Evolutionary conservation across 768 basidiomycete species (phyloP), one percentile per base, ranked within the genome.

Genomic region (Goffeauzyma gilvescens): DNA sequence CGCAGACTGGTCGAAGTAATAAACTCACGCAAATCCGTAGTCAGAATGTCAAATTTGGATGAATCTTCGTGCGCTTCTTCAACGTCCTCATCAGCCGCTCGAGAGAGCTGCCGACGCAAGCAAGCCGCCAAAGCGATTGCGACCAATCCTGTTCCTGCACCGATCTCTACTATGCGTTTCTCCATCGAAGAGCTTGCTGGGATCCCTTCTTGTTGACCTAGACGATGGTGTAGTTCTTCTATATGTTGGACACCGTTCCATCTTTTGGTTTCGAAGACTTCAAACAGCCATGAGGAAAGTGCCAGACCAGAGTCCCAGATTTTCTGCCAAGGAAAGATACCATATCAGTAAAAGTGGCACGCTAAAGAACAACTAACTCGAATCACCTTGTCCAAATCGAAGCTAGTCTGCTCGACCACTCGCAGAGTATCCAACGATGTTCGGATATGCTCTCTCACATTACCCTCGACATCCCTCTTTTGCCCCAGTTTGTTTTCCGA

Each of bases 281-380:
- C 30, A 46, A 72, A 66, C 4, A 90, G 66, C 81, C 81, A 87
- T 2, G 83, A 73, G 44, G 79, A 77, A 15, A 87, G 65, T 5
- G 81, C 85, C 35, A 90, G 70, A 2, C 87, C 87, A 32, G 85
- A 87, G 58, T 90, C 86, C 87, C 87, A 93, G 41, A 90, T 72
- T 84, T 90, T 90, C 87, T 90, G 66, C 25, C 54, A 18, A 4
- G 31, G 20, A 34, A 38, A n/a, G n/a, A n/a, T n/a, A 15, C 28
- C 18, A 13, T 21, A 44, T 22, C 17, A 15, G 32, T 8, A 17
- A 33, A 42, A 9, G 14, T 34, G 15, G 32, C 20, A 8, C 8
- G 6, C 32, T n/a, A n/a, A n/a, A n/a, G n/a, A n/a, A n/a, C n/a
- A n/a, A n/a, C n/a, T n/a, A n/a, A n/a, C n/a, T n/a, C 20, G n/a